Base-by-base conservation (phyloP, 495 filamentous ascomycete species). In the Ascobolus immersus region DNA sequence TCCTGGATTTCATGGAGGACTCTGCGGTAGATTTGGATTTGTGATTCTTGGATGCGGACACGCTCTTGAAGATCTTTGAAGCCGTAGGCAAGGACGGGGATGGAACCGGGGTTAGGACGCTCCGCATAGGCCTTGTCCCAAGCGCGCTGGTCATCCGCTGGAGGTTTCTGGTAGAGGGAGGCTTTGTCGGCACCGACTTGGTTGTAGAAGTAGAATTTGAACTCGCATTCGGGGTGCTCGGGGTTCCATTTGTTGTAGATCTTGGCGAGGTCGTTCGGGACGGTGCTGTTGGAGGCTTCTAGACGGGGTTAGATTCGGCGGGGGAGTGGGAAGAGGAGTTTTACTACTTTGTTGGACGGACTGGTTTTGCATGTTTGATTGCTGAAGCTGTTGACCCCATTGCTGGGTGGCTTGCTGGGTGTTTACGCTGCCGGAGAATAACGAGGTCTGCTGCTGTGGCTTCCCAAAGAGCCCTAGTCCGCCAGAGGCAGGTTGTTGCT, bases 181-280 rank as follows among this genome's bases (percentile, higher is more conserved):
- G 75, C 73, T 33, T 65, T 58, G 13, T 76, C 67, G 41, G 80
- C 69, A 12, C 70, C 67, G 35, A 92, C 78, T 41, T 73, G 64
- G 54, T 96, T 94, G 58, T 94, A 96, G 50, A 93, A 75, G 50
- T 96, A 94, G 34, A 73, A 59, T 45, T 79, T 72, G 57, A 99
- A 89, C 4, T 65, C 70, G 37, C 77, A 90, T 39, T 66, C 60
- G 8, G 64, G 66, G 44, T 59, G 67, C 5, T 55, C 50, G 1
- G 77, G 66, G 40, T 80, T 64, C 86, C 86, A 99, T 60, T 92
- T 91, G 21, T 72, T 60, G 26, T 65, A 59, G 38, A 93, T 62
- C 14, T 31, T 31, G 10, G 14, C 18, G 15, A 31, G 28, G 12
- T 31, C 28, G 9, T 17, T 14, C n/a, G 18, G 14, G n/a, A 31